Conservation (phyloP, 1,284 basidiomycete genomes). For the Tetrapyrgos nigripes region DNA sequence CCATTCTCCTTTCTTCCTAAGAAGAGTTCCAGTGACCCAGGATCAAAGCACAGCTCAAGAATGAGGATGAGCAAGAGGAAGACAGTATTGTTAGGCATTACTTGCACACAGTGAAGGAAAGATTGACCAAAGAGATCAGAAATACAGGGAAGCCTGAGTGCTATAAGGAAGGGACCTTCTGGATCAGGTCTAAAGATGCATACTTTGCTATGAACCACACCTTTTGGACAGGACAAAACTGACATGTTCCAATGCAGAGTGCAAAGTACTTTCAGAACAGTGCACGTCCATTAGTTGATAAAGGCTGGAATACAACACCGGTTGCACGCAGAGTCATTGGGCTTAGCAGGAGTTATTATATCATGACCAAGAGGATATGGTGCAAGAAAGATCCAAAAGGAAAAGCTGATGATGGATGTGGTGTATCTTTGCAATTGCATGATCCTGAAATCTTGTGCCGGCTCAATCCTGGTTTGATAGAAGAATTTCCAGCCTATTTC, state of each 20-base stretch:
- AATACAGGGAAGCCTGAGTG: not conserved
- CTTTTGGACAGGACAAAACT: not conserved
- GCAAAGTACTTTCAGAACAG: slow-evolving; percentile 1
- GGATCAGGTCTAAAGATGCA: slow-evolving; percentile 14
- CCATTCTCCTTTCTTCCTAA: too few relatives aligned
- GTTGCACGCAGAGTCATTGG: not conserved
- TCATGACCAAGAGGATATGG: slow-evolving; percentile 14
- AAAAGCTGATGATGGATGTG: not conserved
- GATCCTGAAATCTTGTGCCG: too few relatives aligned
- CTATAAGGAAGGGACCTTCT: not conserved
- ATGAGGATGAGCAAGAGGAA: not conserved
- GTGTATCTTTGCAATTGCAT: not conserved
- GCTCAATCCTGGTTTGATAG: slow-evolving; percentile 5
- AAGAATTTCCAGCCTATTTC: slow-evolving; percentile 16
- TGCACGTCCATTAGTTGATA: not conserved
- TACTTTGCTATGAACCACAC: slow-evolving; percentile 17
- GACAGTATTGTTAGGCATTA: not conserved
- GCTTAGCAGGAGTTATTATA: slow-evolving; percentile 17
- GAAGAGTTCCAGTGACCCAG: too few relatives aligned
- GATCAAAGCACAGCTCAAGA: too few relatives aligned
- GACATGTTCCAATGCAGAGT: slow-evolving; percentile 8
- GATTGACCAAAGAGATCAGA: not conserved
- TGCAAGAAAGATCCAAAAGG: not conserved
- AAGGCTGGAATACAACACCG: too few relatives aligned
- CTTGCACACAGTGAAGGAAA: not conserved